Conservation (phyloP, 306 rosid species). For the Corylus avellana region DNA sequence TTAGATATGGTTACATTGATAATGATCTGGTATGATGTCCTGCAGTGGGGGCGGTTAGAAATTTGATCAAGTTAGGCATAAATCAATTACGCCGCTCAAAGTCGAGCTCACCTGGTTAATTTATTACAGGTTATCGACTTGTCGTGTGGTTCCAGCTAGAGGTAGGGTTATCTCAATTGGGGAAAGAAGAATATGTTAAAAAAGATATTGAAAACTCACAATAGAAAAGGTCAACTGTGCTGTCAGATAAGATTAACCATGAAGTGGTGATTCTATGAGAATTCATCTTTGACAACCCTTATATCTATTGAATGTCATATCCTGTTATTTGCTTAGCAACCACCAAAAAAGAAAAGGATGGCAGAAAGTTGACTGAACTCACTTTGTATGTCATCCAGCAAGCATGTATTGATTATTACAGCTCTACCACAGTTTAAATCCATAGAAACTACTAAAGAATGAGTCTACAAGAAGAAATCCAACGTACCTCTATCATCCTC, state of each 20-base stretch:
- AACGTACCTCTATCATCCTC: slow-evolving; percentile 61
- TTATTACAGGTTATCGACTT: neutral
- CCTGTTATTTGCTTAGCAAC: neutral
- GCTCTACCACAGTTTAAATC: neutral
- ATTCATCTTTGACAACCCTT: neutral
- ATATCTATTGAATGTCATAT: neutral
- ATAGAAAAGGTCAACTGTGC: neutral
- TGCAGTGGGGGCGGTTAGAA: neutral
- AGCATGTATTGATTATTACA: slow-evolving; percentile 8
- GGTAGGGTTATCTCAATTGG: neutral
- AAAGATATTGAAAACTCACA: neutral
- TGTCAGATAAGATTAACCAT: neutral
- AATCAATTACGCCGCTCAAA: neutral
- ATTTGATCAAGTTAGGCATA: neutral
- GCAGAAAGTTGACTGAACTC: neutral
- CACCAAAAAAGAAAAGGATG: neutral
- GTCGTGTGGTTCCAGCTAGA: neutral
- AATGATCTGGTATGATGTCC: slow-evolving; percentile 13
- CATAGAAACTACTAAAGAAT: slow-evolving; percentile 21
- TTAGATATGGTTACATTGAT: neutral
- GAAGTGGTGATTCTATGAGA: neutral
- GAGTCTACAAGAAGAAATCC: slow-evolving; percentile 15
- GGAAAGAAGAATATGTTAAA: neutral
- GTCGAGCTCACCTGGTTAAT: neutral
- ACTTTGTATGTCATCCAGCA: slow-evolving; percentile 13